phyloP scores from a whole-genome alignment of 495 filamentous ascomycete species.

The Neurospora discreta region DNA sequence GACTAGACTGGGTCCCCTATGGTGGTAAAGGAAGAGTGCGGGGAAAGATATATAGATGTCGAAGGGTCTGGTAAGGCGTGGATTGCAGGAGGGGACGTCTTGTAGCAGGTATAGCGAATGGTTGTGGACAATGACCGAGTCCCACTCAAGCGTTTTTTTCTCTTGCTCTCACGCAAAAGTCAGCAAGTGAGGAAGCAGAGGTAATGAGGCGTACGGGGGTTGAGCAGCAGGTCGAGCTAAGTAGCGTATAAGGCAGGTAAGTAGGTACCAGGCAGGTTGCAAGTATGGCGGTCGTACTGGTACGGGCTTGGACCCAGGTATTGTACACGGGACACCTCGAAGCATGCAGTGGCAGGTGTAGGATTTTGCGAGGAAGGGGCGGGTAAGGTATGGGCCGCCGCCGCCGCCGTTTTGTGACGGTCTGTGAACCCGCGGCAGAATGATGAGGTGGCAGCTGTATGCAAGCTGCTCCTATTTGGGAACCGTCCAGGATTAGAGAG shows the following conservation, averaged over 20 bases:
- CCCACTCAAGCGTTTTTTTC: conserved; percentile 3
- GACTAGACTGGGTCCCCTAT: conserved; percentile 1
- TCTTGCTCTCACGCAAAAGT: conserved; percentile 11
- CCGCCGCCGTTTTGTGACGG: conserved; percentile 21
- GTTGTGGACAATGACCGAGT: conserved; percentile 14
- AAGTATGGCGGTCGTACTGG: conserved; percentile 22
- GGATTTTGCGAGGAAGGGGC: conserved; percentile 17
- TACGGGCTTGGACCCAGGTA: conserved; percentile 23
- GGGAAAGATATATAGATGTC: conserved; percentile 14
- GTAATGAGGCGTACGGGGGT: background rate
- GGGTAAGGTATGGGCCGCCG: conserved; percentile 14
- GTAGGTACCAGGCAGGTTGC: conserved; percentile 1
- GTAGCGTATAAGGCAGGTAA: conserved; percentile 10
- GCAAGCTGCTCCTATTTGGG: conserved; percentile 24
- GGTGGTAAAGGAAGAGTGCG: conserved; percentile 7
- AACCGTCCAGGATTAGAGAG: conserved; percentile 11
- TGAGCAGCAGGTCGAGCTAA: background rate
- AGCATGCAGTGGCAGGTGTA: background rate
- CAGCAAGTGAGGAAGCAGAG: conserved; percentile 10
- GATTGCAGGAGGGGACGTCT: conserved; percentile 5
- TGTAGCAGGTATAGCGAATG: conserved; percentile 11
- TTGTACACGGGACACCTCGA: conserved; percentile 1
- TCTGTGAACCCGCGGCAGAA: conserved; percentile 22
- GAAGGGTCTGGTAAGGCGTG: conserved; percentile 6
- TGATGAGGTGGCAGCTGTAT: conserved; percentile 27